These are phyloP conservation scores for Thraustochytrium sp. DNA, from an alignment of 352 stramenopile species.

Conservation along the genomic window DNA sequence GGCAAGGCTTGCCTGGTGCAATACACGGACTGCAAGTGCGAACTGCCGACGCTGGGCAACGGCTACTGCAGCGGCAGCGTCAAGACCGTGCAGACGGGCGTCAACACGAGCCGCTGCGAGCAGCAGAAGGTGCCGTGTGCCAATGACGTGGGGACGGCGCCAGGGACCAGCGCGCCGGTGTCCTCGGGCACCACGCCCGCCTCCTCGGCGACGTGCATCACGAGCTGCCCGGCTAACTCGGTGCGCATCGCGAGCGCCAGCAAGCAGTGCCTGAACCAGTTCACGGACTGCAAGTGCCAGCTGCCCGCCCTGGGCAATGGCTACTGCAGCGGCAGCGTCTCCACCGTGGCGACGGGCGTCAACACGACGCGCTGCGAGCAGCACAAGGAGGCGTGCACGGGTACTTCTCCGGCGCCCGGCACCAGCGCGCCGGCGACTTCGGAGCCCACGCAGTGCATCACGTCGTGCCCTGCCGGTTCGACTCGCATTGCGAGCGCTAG, in stretches of 20 bases:
- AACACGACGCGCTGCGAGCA: conserved; percentile 7
- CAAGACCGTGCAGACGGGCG: background rate
- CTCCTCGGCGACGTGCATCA: background rate
- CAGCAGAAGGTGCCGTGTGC: too few relatives aligned
- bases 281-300: background rate
- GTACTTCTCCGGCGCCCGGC: background rate
- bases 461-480: background rate
- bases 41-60: background rate
- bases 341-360: background rate
- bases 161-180: too few relatives aligned
- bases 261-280: conserved; percentile 3
- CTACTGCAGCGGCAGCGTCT: background rate
- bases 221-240: background rate
- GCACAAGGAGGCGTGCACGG: background rate
- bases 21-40: background rate
- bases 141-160: too few relatives aligned
- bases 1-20: background rate
- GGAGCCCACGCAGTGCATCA: background rate
- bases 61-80: conserved; percentile 1
- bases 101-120: too few relatives aligned
- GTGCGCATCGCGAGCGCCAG: background rate
- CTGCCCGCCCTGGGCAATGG: conserved; percentile 10
- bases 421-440: background rate
- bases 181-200: too few relatives aligned
- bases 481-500: background rate